Base-by-base conservation (phyloP, 805 yeast species). In the Kodamaea fukazawae region DNA sequence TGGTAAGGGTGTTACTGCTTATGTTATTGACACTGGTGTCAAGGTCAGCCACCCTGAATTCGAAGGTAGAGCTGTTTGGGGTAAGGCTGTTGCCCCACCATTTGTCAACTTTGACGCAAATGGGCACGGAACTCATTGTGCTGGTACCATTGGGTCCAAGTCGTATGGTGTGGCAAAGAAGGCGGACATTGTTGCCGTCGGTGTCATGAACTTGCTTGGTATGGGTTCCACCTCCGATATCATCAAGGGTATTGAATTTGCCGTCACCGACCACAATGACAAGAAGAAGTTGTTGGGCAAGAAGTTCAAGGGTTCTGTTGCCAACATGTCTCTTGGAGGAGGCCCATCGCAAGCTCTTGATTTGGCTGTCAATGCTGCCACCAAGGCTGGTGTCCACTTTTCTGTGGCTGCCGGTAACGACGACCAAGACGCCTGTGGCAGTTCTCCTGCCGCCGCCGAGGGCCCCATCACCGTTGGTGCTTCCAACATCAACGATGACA, bases 341-440 rank as follows among this genome's bases (percentile, higher is more conserved):
- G 95, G 95, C 55, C 83, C 81, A 57, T 86, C 96, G 3, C 85
- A 88, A 36, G 81, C 96, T 7, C 76, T 90, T 51, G 95, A 88
- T 58, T 53, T 81, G 61, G 96, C 96, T 41, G 95, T 86, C 33
- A 80, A 86, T 52, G 96, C 96, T 32, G 96, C 95, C 29, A 88
- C 86, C 36, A 74, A 78, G 47, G 85, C 90, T 23, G 97, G 96
- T 54, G 67, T 91, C 44, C 93, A 87, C 60, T 84, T 91, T 61
- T 95, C 96, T 27, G 96, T 88, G 48, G 97, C 98, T 36, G 96
- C 97, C 22, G 98, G 97, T 68, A 90, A 91, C 63, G 95, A 86
- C 58, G 83, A 86, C 60, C 86, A 81, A 53, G 95, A 90, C 62
- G 96, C 98, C 41, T 91, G 98, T 75, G 77, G 81, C 61, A 78